phyloP scores from a whole-genome alignment of 2,329 filamentous ascomycete species.

The Cryphonectria nitschkei region DNA sequence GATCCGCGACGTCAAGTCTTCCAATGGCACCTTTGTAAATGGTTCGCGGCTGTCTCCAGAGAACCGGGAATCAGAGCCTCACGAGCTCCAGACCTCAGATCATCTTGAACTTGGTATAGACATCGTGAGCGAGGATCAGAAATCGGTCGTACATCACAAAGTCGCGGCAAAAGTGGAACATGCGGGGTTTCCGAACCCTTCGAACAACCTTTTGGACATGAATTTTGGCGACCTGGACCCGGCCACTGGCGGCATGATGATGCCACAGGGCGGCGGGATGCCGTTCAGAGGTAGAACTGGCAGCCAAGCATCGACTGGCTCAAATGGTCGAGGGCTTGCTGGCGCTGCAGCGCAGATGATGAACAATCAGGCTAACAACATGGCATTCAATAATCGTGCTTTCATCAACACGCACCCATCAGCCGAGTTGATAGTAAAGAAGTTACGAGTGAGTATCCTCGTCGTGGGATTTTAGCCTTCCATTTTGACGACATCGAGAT shows the following conservation, averaged over 20 bases:
- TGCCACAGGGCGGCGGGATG: slow-evolving; percentile 68
- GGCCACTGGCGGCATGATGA: slow-evolving; percentile 72
- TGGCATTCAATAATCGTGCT: slow-evolving; percentile 46
- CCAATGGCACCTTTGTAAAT: slow-evolving; percentile 98
- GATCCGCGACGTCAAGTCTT: slow-evolving; percentile 97
- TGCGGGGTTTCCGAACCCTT: slow-evolving; percentile 78
- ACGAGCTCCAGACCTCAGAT: slow-evolving; percentile 89
- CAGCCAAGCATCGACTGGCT: slow-evolving; percentile 64
- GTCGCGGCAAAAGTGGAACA: slow-evolving; percentile 97
- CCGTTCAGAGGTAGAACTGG: slow-evolving; percentile 72
- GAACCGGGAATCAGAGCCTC: slow-evolving; percentile 93
- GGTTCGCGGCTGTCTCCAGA: slow-evolving; percentile 87
- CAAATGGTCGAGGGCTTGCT: slow-evolving; percentile 63
- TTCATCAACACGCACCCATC: slow-evolving; percentile 48
- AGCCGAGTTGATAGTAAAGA: slow-evolving; percentile 92
- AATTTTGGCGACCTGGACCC: slow-evolving; percentile 92
- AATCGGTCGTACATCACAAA: slow-evolving; percentile 97
- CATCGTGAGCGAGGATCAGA: slow-evolving; percentile 98
- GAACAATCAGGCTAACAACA: slow-evolving; percentile 55
- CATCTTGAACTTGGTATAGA: slow-evolving; percentile 95
- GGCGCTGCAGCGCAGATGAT: slow-evolving; percentile 52
- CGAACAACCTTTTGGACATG: slow-evolving; percentile 80
- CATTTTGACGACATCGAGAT: slow-evolving; percentile 35
- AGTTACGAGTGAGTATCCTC: slow-evolving; percentile 69
- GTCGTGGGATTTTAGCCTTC: neutral